phyloP scores from a whole-genome alignment of 306 rosid genomes.

The Medicago arabica region DNA sequence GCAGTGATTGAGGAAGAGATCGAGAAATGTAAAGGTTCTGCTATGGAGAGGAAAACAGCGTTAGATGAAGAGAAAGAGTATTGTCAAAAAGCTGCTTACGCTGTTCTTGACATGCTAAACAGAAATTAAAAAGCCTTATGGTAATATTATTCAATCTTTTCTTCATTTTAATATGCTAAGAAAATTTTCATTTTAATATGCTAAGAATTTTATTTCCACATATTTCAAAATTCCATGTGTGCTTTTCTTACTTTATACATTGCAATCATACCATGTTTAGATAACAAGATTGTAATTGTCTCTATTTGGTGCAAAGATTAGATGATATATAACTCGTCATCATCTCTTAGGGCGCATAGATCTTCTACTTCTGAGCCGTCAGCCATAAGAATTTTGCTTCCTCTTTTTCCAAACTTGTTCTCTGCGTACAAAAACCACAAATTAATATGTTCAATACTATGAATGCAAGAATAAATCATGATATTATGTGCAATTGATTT shows the following conservation, averaged over 20 bases:
- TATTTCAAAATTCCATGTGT: background rate
- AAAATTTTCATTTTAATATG: background rate
- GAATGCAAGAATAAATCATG: conserved; percentile 21
- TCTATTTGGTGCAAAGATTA: conserved; percentile 39
- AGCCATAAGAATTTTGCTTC: conserved; percentile 70
- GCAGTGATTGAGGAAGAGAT: conserved; percentile 63
- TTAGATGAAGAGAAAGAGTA: conserved; percentile 76
- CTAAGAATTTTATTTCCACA: conserved; percentile 1
- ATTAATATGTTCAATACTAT: conserved; percentile 33
- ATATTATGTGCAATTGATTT: conserved; percentile 8
- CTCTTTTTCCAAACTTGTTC: conserved; percentile 70
- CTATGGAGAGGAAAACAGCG: conserved; percentile 64
- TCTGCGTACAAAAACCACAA: conserved; percentile 55
- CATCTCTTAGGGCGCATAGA: conserved; percentile 67
- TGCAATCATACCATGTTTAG: conserved; percentile 23
- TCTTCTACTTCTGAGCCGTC: conserved; percentile 82
- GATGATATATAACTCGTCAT: conserved; percentile 68
- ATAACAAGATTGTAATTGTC: conserved; percentile 6
- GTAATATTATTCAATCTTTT: conserved; percentile 23
- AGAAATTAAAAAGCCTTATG: conserved; percentile 49
- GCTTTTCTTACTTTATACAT: conserved; percentile 2
- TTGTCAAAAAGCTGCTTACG: conserved; percentile 80
- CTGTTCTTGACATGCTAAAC: conserved; percentile 72
- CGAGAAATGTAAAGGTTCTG: conserved; percentile 67
- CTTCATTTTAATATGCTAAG: background rate